Percentiles rank a stretch among this genome's conserved stretches.
These are phyloP conservation scores for Exobasidium rhododendri DNA, from an alignment of 1,284 basidiomycete genomes.

Conservation along the genomic window DNA sequence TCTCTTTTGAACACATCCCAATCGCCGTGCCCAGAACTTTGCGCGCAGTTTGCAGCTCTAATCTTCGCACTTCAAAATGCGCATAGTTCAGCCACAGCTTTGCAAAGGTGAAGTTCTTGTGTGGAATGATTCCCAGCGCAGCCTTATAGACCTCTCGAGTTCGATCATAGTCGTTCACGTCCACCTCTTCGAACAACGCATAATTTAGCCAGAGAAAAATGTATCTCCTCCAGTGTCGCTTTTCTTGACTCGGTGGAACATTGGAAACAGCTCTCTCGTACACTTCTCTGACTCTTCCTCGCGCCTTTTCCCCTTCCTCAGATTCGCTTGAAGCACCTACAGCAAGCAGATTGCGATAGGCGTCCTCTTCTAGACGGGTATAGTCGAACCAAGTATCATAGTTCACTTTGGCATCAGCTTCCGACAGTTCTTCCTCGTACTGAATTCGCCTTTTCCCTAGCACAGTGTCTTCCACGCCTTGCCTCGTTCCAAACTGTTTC, in stretches of 20 bases:
- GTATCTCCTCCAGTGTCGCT: constrained; percentile 75
- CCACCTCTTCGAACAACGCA: constrained; percentile 94
- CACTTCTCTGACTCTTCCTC: constrained; percentile 75
- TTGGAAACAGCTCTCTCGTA: constrained; percentile 96
- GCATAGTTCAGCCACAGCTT: constrained; percentile 76
- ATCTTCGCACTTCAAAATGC: constrained; percentile 81
- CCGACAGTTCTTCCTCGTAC: constrained; percentile 62
- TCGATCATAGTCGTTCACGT: constrained; percentile 81
- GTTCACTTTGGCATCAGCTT: constrained; percentile 64
- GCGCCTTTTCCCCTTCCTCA: constrained; percentile 57
- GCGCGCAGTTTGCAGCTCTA: constrained; percentile 78
- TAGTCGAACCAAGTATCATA: constrained; percentile 99
- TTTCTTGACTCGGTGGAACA: constrained; percentile 80
- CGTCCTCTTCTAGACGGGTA: constrained; percentile 84
- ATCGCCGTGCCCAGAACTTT: constrained; percentile 87
- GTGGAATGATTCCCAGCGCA: constrained; percentile 81
- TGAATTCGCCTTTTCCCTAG: constrained; percentile 93
- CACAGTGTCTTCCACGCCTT: constrained; percentile 86
- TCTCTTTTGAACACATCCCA: constrained; percentile 91
- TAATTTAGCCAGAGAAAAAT: constrained; percentile 97
- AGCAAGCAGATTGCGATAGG: constrained; percentile 62
- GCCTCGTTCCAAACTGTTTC: constrained; percentile 90
- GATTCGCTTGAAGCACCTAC: constrained; percentile 28
- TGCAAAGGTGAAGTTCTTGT: constrained; percentile 94
- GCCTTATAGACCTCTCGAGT: constrained; percentile 89